phyloP scores from a whole-genome alignment of 306 rosid genomes.

The Malus sieversii region DNA sequence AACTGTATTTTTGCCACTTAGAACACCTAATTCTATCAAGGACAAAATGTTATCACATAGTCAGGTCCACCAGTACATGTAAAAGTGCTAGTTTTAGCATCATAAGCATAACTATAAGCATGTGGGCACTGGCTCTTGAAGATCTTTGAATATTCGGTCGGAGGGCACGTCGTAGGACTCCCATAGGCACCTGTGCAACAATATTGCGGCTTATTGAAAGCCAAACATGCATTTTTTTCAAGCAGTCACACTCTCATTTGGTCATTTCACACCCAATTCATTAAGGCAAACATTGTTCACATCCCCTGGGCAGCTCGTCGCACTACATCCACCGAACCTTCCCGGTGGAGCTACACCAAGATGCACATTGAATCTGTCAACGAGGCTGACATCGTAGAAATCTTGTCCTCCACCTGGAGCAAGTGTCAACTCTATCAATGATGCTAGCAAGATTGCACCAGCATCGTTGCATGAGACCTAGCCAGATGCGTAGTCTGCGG shows the following conservation, averaged over 20 bases:
- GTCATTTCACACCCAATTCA: background rate
- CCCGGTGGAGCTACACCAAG: constrained; percentile 2
- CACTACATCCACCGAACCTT: background rate
- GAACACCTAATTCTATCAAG: background rate
- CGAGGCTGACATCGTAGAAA: constrained; percentile 21
- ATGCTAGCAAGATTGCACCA: constrained; percentile 6
- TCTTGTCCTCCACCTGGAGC: constrained; percentile 7
- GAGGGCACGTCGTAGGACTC: background rate
- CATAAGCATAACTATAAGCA: constrained; percentile 13
- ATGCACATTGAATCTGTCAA: constrained; percentile 14
- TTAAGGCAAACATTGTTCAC: background rate
- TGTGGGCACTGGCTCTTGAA: constrained; percentile 15
- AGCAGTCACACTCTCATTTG: constrained; percentile 9
- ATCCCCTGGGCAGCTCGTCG: constrained; percentile 2
- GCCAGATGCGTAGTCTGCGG: constrained; percentile 16
- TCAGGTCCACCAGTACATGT: constrained; percentile 7
- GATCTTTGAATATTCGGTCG: background rate
- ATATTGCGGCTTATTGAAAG: constrained; percentile 6
- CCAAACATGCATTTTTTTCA: constrained; percentile 27
- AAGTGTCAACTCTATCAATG: constrained; percentile 1
- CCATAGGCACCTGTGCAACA: constrained; percentile 14
- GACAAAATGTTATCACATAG: constrained; percentile 12
- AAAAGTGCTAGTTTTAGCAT: constrained; percentile 15
- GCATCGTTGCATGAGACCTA: constrained; percentile 16
- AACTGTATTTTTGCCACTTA: too few relatives aligned